phyloP scores from a whole-genome alignment of 768 basidiomycete species.

The Coprinellus micaceus region DNA sequence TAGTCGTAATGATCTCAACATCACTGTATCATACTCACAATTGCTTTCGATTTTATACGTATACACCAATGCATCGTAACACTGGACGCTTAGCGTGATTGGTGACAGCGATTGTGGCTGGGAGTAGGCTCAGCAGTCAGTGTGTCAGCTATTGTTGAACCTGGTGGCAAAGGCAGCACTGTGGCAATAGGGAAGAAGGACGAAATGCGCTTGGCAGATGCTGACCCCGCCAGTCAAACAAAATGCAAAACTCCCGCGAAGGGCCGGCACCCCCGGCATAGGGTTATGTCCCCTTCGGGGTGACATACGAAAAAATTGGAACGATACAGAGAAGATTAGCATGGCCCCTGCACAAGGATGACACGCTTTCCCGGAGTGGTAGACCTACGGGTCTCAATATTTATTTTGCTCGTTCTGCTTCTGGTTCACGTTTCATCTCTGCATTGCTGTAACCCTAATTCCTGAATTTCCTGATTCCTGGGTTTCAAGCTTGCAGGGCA shows the following conservation, averaged over 20 bases:
- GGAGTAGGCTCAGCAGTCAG: too few species aligned
- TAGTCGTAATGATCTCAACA: constrained; percentile 6
- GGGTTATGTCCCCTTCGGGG: constrained; percentile 73
- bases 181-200: neutral
- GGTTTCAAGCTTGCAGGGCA: too few species aligned
- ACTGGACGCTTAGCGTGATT: neutral
- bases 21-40: constrained; percentile 4
- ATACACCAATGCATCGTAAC: neutral
- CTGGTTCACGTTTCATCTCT: too few species aligned
- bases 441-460: too few species aligned
- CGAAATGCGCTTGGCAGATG: neutral
- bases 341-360: constrained; percentile 99
- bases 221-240: neutral
- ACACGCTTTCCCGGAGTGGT: constrained; percentile 97
- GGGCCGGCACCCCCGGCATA: neutral
- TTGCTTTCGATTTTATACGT: neutral
- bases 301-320: constrained; percentile 98
- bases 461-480: too few species aligned
- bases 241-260: neutral
- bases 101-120: too few species aligned
- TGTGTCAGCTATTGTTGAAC: too few species aligned
- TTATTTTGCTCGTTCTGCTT: constrained; percentile 36
- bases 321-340: constrained; percentile 99
- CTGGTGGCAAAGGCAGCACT: too few species aligned
- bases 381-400: constrained; percentile 58